Conservation (phyloP, 371 early-diverging fungal genomes). For the Actinomortierella wolfii region DNA sequence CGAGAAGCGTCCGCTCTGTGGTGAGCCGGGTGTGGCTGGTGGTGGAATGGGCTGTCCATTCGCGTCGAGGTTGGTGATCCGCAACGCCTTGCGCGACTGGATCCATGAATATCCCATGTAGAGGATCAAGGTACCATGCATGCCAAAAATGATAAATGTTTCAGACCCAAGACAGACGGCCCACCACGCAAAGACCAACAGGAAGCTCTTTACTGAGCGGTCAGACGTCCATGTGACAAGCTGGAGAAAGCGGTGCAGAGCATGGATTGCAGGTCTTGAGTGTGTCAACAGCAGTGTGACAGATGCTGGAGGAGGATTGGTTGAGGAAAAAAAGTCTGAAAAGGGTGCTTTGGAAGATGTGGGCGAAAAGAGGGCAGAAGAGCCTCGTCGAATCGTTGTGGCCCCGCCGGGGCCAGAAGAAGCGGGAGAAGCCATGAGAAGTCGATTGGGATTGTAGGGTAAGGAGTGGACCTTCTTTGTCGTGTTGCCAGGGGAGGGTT, state of each 20-base stretch:
- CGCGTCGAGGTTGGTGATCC: constrained; percentile 6
- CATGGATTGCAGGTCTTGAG: constrained; percentile 40
- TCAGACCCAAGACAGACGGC: constrained; percentile 44
- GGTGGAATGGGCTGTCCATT: constrained; percentile 11
- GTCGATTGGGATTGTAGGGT: not conserved
- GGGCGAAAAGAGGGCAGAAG: constrained; percentile 4
- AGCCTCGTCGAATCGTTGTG: constrained; percentile 22
- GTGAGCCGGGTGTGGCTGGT: constrained; percentile 11
- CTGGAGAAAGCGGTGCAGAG: constrained; percentile 33
- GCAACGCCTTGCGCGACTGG: constrained; percentile 33
- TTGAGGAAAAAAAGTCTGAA: constrained; percentile 46
- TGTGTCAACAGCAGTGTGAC: constrained; percentile 47
- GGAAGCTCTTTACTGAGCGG: constrained; percentile 46
- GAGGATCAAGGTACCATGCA: constrained; percentile 27
- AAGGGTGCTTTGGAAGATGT: constrained; percentile 21
- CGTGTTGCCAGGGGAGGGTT: constrained; percentile 26
- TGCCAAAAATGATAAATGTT: constrained; percentile 43
- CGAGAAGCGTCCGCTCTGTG: constrained; percentile 24
- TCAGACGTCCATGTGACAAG: constrained; percentile 47
- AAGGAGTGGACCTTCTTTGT: constrained; percentile 15
- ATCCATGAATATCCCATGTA: constrained; percentile 44
- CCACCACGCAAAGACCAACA: constrained; percentile 50
- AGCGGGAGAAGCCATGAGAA: constrained; percentile 7
- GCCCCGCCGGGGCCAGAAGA: constrained; percentile 1
- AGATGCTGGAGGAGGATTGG: constrained; percentile 45